Percentiles rank a stretch among this genome's conserved stretches.
Evolutionary conservation across 768 basidiomycete genomes (phyloP).

Genomic region (Leccinum barrowsii): DNA sequence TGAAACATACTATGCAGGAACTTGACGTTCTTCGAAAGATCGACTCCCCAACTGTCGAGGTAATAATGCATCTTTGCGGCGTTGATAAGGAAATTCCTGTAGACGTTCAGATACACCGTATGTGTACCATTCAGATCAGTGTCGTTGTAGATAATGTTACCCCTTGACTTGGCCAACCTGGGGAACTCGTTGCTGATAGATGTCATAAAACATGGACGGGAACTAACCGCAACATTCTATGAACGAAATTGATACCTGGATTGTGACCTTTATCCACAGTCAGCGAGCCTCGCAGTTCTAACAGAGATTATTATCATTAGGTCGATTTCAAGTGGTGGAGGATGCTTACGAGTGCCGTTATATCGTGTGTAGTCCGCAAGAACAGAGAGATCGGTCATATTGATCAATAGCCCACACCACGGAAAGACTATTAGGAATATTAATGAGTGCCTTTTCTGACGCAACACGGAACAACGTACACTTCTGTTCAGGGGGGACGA

Average conservation of each 20-base stretch:
- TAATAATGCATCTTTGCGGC: conserved; percentile 89
- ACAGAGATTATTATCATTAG: conserved; percentile 5
- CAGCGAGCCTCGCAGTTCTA: conserved; percentile 64
- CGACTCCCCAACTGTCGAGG: conserved; percentile 56
- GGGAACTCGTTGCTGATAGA: conserved; percentile 4
- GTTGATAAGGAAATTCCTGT: conserved; percentile 76
- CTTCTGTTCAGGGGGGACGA: conserved; percentile 45
- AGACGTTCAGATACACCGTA: conserved; percentile 76
- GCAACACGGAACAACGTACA: conserved; percentile 26
- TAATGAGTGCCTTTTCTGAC: background rate
- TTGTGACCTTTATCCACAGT: conserved; percentile 64
- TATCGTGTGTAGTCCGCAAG: conserved; percentile 76
- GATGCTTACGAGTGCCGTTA: conserved; percentile 49
- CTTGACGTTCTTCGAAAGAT: conserved; percentile 37
- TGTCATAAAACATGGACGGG: background rate
- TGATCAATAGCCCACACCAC: conserved; percentile 88
- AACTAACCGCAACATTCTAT: conserved; percentile 74
- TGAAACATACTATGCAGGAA: conserved; percentile 54
- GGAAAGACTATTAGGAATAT: conserved; percentile 62
- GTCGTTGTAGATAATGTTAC: conserved; percentile 81
- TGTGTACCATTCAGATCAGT: conserved; percentile 57
- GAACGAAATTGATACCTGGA: conserved; percentile 61
- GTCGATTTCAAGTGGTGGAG: background rate
- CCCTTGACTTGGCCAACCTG: conserved; percentile 69
- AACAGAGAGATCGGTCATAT: conserved; percentile 74